A percentile compares a stretch with the other conserved stretches of the same genome.
Evolutionary conservation across 192 early-diverging fungal genomes (phyloP).

Genomic region (Rhizophagus sp.): DNA sequence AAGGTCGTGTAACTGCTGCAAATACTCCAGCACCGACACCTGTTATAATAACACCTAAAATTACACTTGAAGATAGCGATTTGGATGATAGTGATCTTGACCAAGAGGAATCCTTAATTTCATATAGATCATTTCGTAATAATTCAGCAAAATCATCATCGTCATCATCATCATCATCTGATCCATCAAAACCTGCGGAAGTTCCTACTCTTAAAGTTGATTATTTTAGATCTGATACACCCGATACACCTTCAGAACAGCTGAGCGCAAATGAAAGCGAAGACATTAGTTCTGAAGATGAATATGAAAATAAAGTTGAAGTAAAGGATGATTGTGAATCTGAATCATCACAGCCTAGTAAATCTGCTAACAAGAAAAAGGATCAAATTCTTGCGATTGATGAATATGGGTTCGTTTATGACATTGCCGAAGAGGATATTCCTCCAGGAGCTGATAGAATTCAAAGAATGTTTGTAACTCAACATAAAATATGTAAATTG

Average conservation of each 20-base stretch:
- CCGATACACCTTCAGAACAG: background rate
- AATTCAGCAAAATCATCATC: background rate
- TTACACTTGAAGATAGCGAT: background rate
- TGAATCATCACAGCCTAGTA: background rate
- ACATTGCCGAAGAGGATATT: constrained; percentile 30
- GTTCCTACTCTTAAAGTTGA: background rate
- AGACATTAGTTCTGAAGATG: constrained; percentile 22
- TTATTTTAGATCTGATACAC: background rate
- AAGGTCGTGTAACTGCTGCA: background rate
- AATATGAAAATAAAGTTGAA: background rate
- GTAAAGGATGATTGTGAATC: background rate
- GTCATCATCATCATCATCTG: background rate
- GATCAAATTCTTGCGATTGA: constrained; percentile 34
- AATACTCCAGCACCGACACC: background rate
- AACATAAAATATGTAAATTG: background rate
- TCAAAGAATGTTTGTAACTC: constrained; percentile 33
- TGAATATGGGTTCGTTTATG: constrained; percentile 38
- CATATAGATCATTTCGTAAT: background rate
- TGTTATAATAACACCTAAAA: background rate
- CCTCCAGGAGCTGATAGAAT: constrained; percentile 36
- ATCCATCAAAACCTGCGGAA: background rate
- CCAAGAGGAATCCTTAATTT: background rate
- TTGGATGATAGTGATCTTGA: background rate
- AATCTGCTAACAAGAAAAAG: constrained; percentile 20
- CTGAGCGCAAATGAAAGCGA: constrained; percentile 19